phyloP scores from a whole-genome alignment of 2,329 filamentous ascomycete genomes.

The Alternaria triticimaculans region DNA sequence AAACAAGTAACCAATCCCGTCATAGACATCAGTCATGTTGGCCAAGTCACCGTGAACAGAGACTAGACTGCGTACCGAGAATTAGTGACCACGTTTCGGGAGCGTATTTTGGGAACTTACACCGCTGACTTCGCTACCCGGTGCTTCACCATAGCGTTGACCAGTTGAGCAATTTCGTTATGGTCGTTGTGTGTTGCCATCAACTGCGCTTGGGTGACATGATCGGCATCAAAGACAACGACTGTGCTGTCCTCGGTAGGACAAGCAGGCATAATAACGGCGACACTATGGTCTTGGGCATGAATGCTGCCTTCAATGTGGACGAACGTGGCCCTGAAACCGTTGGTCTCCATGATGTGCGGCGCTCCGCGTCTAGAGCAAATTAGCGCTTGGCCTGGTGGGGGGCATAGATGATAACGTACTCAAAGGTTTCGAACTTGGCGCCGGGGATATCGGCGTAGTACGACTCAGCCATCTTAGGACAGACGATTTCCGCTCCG shows the following conservation, averaged over 20 bases:
- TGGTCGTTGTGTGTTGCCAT: not conserved
- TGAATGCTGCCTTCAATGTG: not conserved
- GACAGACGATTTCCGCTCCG: not conserved
- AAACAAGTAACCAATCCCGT: not conserved
- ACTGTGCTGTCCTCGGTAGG: not conserved
- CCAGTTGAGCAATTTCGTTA: not conserved
- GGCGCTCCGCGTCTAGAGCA: not conserved
- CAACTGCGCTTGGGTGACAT: not conserved
- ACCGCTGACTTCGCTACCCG: not conserved
- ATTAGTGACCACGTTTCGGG: not conserved
- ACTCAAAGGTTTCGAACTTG: not conserved
- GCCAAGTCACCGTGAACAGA: not conserved
- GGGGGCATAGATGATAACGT: not conserved
- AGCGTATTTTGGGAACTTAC: not conserved
- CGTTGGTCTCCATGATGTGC: not conserved
- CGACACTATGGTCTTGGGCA: not conserved
- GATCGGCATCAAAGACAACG: not conserved
- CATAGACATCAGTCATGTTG: not conserved
- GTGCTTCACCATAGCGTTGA: not conserved
- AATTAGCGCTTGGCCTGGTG: not conserved
- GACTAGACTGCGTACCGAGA: not conserved
- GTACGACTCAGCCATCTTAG: not conserved
- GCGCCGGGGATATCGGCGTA: not conserved
- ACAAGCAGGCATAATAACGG: not conserved
- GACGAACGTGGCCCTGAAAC: not conserved